phyloP scores from a whole-genome alignment of 163 green algal genomes.

The Scenedesmus sp. region DNA sequence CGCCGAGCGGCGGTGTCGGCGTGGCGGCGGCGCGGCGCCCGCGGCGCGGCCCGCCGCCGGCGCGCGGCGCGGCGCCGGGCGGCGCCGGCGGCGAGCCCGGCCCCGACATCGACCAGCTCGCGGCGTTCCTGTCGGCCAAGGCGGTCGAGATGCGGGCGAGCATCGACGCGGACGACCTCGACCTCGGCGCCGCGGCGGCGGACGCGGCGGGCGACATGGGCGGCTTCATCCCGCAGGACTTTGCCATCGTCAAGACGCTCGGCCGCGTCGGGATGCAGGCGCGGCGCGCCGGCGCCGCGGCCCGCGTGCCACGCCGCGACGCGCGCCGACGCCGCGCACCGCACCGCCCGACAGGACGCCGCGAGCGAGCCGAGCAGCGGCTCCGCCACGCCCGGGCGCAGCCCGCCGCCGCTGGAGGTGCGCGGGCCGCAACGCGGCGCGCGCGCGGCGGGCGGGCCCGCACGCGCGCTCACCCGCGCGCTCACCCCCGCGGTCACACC shows the following conservation, averaged over 20 bases:
- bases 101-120: slow-evolving; percentile 44
- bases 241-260: slow-evolving; percentile 72
- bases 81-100: no score
- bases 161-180: slow-evolving; percentile 12
- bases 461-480: no score
- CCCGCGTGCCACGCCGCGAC: no score
- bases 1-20: no score
- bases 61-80: no score
- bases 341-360: slow-evolving; percentile 12
- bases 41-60: no score
- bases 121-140: slow-evolving; percentile 11
- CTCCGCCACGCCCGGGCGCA: no score
- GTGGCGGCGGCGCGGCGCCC: no score
- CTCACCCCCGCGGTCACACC: not conserved
- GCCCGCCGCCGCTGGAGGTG: no score
- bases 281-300: not conserved
- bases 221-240: slow-evolving; percentile 61
- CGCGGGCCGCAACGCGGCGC: no score
- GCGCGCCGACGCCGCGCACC: no score
- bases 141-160: slow-evolving; percentile 40
- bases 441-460: slow-evolving; percentile 21
- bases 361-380: no score
- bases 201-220: not conserved
- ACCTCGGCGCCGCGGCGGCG: slow-evolving; percentile 6
- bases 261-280: slow-evolving; percentile 64